These are phyloP conservation scores for Penicillium sumatraense DNA, from an alignment of 2,329 filamentous ascomycete species.

Conservation along the genomic window DNA sequence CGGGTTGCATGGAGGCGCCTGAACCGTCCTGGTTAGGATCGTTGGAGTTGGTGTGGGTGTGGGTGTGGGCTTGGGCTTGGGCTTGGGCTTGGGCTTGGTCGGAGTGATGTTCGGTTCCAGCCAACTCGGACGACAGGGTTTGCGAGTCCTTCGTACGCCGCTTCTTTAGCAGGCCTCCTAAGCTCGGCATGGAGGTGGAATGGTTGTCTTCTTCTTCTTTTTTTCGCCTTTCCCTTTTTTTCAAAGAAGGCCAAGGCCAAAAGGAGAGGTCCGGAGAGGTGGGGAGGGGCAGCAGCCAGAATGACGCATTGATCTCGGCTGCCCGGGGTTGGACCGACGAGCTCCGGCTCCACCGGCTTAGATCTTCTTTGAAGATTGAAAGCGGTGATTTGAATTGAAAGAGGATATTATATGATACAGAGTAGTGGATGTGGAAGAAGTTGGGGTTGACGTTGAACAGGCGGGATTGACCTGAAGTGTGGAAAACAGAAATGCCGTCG, in stretches of 20 bases:
- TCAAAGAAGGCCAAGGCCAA: constrained; percentile 22
- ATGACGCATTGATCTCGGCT: constrained; percentile 33
- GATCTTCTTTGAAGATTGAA: background rate
- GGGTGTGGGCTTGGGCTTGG: constrained; percentile 30
- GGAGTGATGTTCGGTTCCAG: constrained; percentile 30
- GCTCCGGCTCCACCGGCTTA: constrained; percentile 1
- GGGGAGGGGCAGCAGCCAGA: constrained; percentile 29
- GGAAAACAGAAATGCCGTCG: no score
- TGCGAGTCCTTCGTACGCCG: constrained; percentile 92
- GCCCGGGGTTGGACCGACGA: constrained; percentile 4
- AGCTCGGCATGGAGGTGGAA: constrained; percentile 75
- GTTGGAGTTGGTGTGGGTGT: constrained; percentile 26
- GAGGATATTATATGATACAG: background rate
- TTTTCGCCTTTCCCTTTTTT: background rate
- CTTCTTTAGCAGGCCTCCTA: constrained; percentile 92
- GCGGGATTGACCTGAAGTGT: no score
- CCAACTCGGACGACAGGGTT: constrained; percentile 58
- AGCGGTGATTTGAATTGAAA: background rate
- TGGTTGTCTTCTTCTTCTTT: constrained; percentile 6
- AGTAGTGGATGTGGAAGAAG: background rate
- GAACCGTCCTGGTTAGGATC: constrained; percentile 29
- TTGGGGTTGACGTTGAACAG: no score
- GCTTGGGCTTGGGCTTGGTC: constrained; percentile 32
- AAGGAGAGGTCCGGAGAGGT: constrained; percentile 30
- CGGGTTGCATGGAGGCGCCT: constrained; percentile 43